Base-by-base conservation (phyloP, 805 yeast genomes). In the Pichia californica region DNA sequence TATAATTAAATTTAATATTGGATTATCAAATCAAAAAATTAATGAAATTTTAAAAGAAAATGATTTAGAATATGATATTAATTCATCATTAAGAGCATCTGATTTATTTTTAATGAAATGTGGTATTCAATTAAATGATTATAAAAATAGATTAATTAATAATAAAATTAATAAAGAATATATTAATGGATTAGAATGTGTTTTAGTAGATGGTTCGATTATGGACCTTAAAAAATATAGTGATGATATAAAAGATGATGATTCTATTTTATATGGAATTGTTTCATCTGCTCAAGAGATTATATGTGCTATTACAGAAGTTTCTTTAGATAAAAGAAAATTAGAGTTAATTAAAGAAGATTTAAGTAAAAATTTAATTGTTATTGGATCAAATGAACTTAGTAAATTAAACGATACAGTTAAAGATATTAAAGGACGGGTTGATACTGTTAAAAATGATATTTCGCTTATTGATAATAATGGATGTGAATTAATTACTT, bases 201-300 rank as follows among this genome's bases (percentile, higher is more conserved):
- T 59, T 7, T 46, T 61, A 23, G 59, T 64, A 13, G 62, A 57
- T 45, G 65, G 65, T 8, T 44, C 50, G 8, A 39, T 52, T 13
- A 6, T 52, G 7, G 38, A 26, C 0, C 40, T 49, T 13, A 26
- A 26, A 1, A 44, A 46, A n/a, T n/a, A n/a, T 10, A 29, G 35
- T 32, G n/a, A 14, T n/a, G 18, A 35, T 9, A 39, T 34, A 15
- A 31, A 34, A 16, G 33, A 38, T 7, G 35, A 38, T 7, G 42
- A 43, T 11, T 33, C 32, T 19, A 32, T 41, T 7, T 5, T 51
- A 15, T 52, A 52, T 23, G 40, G 45, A 25, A n/a, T 51, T 9
- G 35, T 58, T 13, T 31, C 50, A 1, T 23, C 38, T 4, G 36
- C 31, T 13, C 51, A 52, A 15, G 42, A 48, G 14, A 36, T 45